Conservation (phyloP, 345 rosid genomes). For the Capsella bursapastoris region DNA sequence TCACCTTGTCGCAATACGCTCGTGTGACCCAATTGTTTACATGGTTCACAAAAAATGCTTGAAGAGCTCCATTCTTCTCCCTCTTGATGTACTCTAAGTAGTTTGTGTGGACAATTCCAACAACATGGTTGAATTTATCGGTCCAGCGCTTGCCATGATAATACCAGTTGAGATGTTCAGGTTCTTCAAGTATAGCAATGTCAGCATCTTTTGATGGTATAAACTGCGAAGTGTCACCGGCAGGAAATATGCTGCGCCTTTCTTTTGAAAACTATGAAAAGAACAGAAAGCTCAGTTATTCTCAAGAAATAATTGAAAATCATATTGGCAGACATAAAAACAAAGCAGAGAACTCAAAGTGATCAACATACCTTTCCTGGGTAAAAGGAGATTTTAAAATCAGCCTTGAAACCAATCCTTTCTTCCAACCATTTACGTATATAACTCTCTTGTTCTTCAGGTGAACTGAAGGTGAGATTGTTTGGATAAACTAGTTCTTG, state of each 20-base stretch:
- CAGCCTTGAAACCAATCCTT: conserved; percentile 86
- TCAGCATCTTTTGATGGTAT: conserved; percentile 90
- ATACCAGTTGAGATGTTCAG: conserved; percentile 98
- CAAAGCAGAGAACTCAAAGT: conserved; percentile 9
- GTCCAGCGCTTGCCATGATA: conserved; percentile 98
- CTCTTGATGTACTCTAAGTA: conserved; percentile 98
- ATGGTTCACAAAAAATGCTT: conserved; percentile 94
- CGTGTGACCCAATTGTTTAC: conserved; percentile 89
- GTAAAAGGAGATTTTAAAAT: conserved; percentile 92
- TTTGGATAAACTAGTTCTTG: conserved; percentile 94
- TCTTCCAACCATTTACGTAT: conserved; percentile 97
- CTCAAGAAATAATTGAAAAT: background rate
- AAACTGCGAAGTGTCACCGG: conserved; percentile 95
- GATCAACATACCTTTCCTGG: conserved; percentile 85
- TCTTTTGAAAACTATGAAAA: conserved; percentile 77
- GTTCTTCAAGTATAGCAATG: conserved; percentile 93
- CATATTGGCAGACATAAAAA: background rate
- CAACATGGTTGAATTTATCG: conserved; percentile 92
- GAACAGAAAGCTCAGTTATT: conserved; percentile 30
- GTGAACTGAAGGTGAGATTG: conserved; percentile 82
- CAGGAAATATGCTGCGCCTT: conserved; percentile 93
- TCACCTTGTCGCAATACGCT: conserved; percentile 91
- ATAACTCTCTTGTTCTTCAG: conserved; percentile 93
- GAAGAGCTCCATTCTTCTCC: conserved; percentile 91
- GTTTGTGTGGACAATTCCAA: conserved; percentile 97